phyloP scores from a whole-genome alignment of 345 rosid species.

The Adansonia digitata region DNA sequence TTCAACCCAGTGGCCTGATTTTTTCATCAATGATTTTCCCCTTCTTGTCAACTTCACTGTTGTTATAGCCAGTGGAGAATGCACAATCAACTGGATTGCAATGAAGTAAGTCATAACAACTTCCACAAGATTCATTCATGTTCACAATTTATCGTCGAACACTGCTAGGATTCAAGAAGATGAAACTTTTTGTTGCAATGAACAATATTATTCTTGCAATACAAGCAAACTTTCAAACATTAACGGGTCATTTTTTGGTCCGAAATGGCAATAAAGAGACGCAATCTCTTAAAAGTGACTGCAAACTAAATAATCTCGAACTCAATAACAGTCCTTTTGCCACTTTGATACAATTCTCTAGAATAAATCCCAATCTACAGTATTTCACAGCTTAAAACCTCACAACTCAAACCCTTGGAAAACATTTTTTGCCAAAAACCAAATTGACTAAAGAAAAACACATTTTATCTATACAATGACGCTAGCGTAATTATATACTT shows the following conservation, averaged over 20 bases:
- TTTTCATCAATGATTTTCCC: too few species aligned
- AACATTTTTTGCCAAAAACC: not conserved
- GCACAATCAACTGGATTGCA: too few species aligned
- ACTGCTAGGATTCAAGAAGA: not conserved
- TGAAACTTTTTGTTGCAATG: not conserved
- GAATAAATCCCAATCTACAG: not conserved
- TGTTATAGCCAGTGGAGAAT: too few species aligned
- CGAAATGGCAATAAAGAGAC: too few species aligned
- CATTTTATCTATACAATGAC: constrained; percentile 10
- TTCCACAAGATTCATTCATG: too few species aligned
- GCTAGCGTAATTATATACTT: not conserved
- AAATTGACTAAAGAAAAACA: not conserved
- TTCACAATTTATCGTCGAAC: too few species aligned
- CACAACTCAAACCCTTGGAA: not conserved
- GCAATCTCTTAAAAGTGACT: too few species aligned
- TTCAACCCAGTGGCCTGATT: too few species aligned
- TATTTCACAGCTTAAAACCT: not conserved
- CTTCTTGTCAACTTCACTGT: too few species aligned
- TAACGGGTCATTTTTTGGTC: too few species aligned
- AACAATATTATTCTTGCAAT: not conserved
- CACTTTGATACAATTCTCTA: not conserved
- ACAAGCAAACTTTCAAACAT: not conserved
- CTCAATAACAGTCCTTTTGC: not conserved
- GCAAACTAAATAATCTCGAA: too few species aligned
- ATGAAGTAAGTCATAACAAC: too few species aligned